phyloP scores from a whole-genome alignment of 78 protist genomes.

The Abeoforma whisleri region DNA sequence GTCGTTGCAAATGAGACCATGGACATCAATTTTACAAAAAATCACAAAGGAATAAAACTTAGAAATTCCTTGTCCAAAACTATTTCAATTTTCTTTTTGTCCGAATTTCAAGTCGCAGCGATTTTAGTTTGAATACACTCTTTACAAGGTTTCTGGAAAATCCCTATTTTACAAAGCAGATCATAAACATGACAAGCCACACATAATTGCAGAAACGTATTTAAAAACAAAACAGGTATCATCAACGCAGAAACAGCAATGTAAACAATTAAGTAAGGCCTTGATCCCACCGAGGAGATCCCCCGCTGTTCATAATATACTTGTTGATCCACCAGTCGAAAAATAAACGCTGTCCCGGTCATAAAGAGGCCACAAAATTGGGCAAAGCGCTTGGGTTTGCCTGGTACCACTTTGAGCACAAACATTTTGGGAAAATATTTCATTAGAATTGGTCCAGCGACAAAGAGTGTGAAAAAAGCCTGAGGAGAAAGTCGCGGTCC shows the following conservation, averaged over 20 bases:
- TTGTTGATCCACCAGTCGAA: background rate
- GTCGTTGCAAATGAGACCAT: too few species aligned
- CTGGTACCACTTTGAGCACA: background rate
- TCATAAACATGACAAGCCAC: background rate
- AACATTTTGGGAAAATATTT: background rate
- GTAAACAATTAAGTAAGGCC: background rate
- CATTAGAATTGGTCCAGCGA: background rate
- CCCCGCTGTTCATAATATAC: background rate
- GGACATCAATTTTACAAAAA: too few species aligned
- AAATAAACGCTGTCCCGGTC: background rate
- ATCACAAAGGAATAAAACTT: too few species aligned
- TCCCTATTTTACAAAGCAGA: background rate
- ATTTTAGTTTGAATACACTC: too few species aligned
- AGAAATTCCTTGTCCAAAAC: too few species aligned
- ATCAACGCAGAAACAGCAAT: background rate
- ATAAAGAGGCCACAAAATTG: background rate
- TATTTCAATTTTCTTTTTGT: too few species aligned
- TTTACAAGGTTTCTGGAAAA: background rate
- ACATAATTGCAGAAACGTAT: background rate
- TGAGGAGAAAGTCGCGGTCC: background rate
- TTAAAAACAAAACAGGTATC: background rate
- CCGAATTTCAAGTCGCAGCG: too few species aligned
- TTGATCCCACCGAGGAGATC: background rate
- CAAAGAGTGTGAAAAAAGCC: background rate
- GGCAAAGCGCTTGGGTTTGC: background rate